phyloP scores from a whole-genome alignment of 768 basidiomycete genomes.

The Termitomyces heimii region DNA sequence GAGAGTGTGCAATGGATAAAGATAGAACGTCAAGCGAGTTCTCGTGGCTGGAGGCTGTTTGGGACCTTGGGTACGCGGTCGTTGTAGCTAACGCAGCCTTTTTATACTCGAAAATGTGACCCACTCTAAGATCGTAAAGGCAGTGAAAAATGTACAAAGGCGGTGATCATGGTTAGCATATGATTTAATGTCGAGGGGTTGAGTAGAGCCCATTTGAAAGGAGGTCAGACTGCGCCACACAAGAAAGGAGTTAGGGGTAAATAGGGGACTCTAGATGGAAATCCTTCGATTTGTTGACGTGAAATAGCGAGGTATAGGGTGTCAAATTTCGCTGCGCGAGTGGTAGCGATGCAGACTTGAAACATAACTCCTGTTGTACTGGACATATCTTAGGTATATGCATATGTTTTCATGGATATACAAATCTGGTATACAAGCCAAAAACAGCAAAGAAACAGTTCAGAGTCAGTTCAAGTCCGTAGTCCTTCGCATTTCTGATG shows the following conservation, averaged over 20 bases:
- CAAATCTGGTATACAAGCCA: constrained; percentile 3
- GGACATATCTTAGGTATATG: not conserved
- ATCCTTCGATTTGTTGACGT: not conserved
- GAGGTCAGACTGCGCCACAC: not conserved
- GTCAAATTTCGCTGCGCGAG: too few species aligned
- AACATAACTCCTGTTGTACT: not conserved
- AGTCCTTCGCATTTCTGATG: constrained; percentile 49
- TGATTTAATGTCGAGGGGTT: not conserved
- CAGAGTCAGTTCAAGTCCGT: constrained; percentile 17
- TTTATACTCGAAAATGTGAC: not conserved
- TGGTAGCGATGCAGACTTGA: not conserved
- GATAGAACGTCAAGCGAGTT: not conserved
- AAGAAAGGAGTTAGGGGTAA: not conserved
- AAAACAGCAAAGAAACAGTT: constrained; percentile 2
- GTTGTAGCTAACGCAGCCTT: not conserved
- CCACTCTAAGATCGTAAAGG: not conserved
- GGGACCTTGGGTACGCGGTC: not conserved
- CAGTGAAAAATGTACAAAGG: not conserved
- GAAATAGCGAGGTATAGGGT: not conserved
- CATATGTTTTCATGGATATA: constrained; percentile 1
- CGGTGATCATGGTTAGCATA: not conserved
- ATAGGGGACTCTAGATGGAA: not conserved
- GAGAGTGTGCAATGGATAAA: too few species aligned
- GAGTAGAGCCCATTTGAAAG: not conserved
- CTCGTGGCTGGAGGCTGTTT: not conserved